Conservation (phyloP, 2,329 filamentous ascomycete genomes). For the Didymella glomerata region DNA sequence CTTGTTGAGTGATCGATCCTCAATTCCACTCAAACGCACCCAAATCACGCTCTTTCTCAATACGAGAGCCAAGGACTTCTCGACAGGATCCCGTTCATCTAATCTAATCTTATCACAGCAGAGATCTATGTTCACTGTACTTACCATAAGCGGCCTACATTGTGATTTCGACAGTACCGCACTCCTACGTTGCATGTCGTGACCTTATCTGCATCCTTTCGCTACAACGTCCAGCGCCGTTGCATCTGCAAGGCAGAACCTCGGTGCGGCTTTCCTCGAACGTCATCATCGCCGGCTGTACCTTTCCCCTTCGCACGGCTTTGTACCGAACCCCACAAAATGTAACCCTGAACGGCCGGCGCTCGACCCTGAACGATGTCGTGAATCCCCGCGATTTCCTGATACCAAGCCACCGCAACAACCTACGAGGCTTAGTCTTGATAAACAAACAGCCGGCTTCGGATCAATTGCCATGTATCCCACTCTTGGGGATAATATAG, state of each 20-base stretch:
- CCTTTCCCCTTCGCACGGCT: conserved; percentile 22
- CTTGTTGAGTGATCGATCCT: background rate
- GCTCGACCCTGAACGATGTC: conserved; percentile 15
- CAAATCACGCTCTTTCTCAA: background rate
- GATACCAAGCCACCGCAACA: conserved; percentile 11
- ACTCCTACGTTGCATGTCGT: conserved; percentile 15
- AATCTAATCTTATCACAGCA: conserved; percentile 18
- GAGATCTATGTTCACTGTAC: conserved; percentile 6
- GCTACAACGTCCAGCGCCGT: background rate
- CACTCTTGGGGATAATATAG: conserved; percentile 12
- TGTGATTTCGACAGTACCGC: background rate
- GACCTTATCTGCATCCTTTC: conserved; percentile 11
- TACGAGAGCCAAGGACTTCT: background rate
- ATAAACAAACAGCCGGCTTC: conserved; percentile 6
- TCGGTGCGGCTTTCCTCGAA: conserved; percentile 23
- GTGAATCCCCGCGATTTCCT: conserved; percentile 18
- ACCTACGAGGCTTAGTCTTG: conserved; percentile 2
- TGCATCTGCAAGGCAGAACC: conserved; percentile 8
- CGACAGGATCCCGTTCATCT: background rate
- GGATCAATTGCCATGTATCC: conserved; percentile 4
- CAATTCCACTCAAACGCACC: background rate
- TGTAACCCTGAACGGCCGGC: conserved; percentile 20
- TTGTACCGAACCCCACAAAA: conserved; percentile 31
- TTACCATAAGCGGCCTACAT: conserved; percentile 4
- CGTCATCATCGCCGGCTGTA: conserved; percentile 19